Conservation (phyloP, 1,284 basidiomycete species). For the Taiwanofungus camphoratus region DNA sequence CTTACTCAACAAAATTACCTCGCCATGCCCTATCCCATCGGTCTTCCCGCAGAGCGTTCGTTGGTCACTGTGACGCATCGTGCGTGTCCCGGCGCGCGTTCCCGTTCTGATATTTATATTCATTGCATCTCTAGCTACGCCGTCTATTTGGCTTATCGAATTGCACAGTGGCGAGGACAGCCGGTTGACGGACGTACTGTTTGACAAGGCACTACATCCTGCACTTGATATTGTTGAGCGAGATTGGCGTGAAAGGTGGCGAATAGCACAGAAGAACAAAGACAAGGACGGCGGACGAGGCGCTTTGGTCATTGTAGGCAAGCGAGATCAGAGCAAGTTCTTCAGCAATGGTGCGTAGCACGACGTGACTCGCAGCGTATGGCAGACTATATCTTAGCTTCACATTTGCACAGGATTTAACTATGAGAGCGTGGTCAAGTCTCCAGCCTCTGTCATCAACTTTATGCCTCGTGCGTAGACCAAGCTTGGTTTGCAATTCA, state of each 20-base stretch:
- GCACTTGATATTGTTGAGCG: constrained; percentile 76
- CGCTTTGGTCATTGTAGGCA: constrained; percentile 74
- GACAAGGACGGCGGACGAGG: constrained; percentile 41
- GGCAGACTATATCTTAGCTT: too few relatives aligned
- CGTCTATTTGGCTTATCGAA: constrained; percentile 67
- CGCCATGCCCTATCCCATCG: constrained; percentile 40
- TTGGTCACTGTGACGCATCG: constrained; percentile 62
- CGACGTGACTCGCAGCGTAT: too few relatives aligned
- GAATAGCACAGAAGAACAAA: constrained; percentile 36
- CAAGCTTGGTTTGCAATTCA: neutral
- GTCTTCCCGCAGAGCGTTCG: constrained; percentile 41
- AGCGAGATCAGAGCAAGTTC: constrained; percentile 75
- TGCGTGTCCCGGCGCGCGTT: constrained; percentile 28
- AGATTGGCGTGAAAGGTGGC: constrained; percentile 64
- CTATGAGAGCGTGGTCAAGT: constrained; percentile 52
- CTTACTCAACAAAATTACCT: neutral
- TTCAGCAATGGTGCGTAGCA: constrained; percentile 71
- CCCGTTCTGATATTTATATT: neutral
- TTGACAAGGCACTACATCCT: constrained; percentile 60
- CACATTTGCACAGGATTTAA: constrained; percentile 57
- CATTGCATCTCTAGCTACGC: constrained; percentile 43
- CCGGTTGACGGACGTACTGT: constrained; percentile 56
- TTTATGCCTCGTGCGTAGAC: constrained; percentile 57
- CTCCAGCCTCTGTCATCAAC: constrained; percentile 51
- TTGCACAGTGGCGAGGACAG: constrained; percentile 75